A percentile compares a stretch with the other conserved stretches of the same genome.
Conservation (phyloP, 73 alveolate genomes). For the Paramecium bursaria region DNA sequence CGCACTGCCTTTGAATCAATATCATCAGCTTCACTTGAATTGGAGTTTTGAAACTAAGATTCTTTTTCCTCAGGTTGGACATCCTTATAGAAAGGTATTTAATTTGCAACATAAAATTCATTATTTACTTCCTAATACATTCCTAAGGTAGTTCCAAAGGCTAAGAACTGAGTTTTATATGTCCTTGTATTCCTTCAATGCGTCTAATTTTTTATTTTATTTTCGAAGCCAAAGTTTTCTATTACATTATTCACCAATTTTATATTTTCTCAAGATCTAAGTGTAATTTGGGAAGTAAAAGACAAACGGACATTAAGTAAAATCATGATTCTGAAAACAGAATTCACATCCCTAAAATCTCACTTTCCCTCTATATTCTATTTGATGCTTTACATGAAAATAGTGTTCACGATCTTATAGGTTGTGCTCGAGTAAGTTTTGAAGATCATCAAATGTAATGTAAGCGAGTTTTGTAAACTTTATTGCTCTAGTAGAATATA, state of each 20-base stretch:
- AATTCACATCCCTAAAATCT: conserved; percentile 58
- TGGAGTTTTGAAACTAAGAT: no score
- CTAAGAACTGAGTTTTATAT: no score
- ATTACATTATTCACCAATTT: conserved; percentile 3
- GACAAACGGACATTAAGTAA: conserved; percentile 49
- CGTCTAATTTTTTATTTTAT: no score
- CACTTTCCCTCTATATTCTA: conserved; percentile 42
- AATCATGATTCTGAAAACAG: conserved; percentile 28
- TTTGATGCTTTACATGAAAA: conserved; percentile 21
- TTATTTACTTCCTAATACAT: no score
- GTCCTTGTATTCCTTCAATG: no score
- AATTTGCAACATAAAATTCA: no score
- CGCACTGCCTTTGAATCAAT: no score
- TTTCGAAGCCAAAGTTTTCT: no score
- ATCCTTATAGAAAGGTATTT: no score
- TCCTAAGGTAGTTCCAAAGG: no score
- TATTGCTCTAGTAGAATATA: conserved; percentile 20
- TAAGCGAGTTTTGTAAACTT: conserved; percentile 48
- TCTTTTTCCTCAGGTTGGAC: no score
- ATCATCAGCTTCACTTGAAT: no score
- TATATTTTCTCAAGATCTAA: not conserved
- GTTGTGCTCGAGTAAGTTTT: not conserved
- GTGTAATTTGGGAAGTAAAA: conserved; percentile 14
- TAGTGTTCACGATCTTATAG: conserved; percentile 16
- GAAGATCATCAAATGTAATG: conserved; percentile 29